Evolutionary conservation across 139 green algal species (phyloP), one percentile per base, ranked within the genome.

Genomic region (Edaphochlamys debaryana): DNA sequence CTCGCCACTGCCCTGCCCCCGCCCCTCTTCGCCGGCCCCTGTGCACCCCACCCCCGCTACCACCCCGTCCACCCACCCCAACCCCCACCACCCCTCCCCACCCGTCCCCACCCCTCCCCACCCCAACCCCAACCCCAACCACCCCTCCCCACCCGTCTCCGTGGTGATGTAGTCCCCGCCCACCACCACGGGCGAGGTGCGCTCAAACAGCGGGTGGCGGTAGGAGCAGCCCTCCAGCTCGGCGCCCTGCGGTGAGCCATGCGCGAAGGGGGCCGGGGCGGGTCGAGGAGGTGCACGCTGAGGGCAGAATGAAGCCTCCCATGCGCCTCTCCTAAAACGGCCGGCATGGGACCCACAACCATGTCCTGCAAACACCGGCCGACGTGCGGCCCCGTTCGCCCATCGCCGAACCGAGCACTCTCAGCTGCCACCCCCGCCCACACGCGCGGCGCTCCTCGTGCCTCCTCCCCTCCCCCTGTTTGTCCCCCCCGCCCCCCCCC

Each of bases 151-250:
- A 82, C 85, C 97, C 27, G 86, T 90, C 38, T 99, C 98, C 0
- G 96, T 98, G 32, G 98, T 99, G 94, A 99, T 99, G 93, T 99
- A 99, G 70, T 99, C 97, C 1, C 98, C 97, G 9, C 97, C 98
- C 19, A 98, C 80, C 23, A 99, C 94, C n/a, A 99, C 91, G 30
- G 94, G 94, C 67, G 79, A 92, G 19, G 68, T 68, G 32, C 95
- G 88, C 25, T 94, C 95, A 64, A 93, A 98, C 75, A 99, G 87
- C 27, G 98, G 98, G 90, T 99, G 97, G 8, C 75, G 79, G 91
- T 99, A 99, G 8, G 37, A 92, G 84, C 89, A 92, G 40, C 94
- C 94, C 79, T 95, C 95, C 74, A 99, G 88, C 38, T 89, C 64
- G 2, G 87, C 79, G 41, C 94, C 96, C 70, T 85, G 94, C 58